A percentile compares a stretch with the other conserved stretches of the same genome.
These are phyloP conservation scores for Erodium chrysanthum DNA, from an alignment of 441 rosid species.

Conservation along the genomic window DNA sequence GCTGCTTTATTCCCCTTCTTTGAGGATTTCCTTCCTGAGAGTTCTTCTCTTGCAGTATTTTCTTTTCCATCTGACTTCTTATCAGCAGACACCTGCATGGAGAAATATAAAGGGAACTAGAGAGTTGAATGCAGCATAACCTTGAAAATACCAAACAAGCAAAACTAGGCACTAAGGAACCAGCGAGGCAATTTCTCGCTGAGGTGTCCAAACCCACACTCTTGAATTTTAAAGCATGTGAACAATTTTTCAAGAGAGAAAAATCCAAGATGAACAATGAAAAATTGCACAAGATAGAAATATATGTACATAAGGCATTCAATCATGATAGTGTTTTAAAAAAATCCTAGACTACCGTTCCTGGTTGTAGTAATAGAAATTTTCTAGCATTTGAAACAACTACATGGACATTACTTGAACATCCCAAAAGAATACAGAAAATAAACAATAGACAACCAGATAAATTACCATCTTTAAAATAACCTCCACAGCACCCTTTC, in stretches of 20 bases:
- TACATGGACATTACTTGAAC: background rate
- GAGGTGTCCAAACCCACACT: background rate
- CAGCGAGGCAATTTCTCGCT: background rate
- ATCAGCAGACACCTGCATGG: constrained; percentile 61
- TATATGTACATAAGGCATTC: background rate
- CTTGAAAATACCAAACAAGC: background rate
- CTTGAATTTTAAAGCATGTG: constrained; percentile 2
- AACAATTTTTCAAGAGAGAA: background rate
- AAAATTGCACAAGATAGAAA: background rate
- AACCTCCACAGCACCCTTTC: constrained; percentile 95
- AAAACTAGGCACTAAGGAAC: background rate
- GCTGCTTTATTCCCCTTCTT: constrained; percentile 51
- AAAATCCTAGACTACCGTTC: background rate
- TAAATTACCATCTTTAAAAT: constrained; percentile 75
- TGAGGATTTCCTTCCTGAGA: constrained; percentile 36
- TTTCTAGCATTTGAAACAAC: background rate
- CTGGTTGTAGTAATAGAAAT: background rate
- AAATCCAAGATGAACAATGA: background rate
- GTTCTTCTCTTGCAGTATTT: constrained; percentile 40
- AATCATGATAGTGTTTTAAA: constrained; percentile 1
- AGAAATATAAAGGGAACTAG: constrained; percentile 12
- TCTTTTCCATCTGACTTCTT: constrained; percentile 56
- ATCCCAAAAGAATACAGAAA: constrained; percentile 16
- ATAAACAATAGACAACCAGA: constrained; percentile 16
- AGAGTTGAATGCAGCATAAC: constrained; percentile 4